A percentile compares a stretch with the other conserved stretches of the same genome.
Conservation (phyloP, 2,329 filamentous ascomycete species). For the Fusarium sp. region DNA sequence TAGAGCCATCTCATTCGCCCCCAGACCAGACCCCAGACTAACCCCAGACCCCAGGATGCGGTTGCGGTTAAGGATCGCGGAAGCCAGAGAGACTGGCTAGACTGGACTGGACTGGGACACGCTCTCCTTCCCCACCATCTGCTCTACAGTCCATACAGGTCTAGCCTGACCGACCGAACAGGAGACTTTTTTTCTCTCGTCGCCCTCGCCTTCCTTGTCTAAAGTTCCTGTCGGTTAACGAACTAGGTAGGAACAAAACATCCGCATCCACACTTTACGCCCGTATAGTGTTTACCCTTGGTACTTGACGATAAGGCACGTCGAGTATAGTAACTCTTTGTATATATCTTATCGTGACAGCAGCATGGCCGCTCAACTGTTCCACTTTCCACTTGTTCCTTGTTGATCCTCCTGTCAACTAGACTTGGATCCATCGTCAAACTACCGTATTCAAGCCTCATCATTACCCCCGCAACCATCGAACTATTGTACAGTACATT, state of each 20-base stretch:
- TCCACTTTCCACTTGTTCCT: constrained; percentile 3
- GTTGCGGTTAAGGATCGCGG: constrained; percentile 11
- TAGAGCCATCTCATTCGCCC: constrained; percentile 29
- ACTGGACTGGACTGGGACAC: neutral
- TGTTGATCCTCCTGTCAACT: constrained; percentile 5
- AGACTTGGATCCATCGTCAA: constrained; percentile 10
- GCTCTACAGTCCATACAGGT: neutral
- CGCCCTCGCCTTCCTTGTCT: neutral
- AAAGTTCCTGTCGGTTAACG: constrained; percentile 4
- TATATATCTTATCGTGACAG: constrained; percentile 22
- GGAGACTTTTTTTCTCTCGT: neutral
- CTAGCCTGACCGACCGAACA: neutral
- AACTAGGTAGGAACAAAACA: constrained; percentile 1
- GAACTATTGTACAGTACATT: neutral
- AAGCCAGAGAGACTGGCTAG: neutral
- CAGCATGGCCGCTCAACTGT: constrained; percentile 20
- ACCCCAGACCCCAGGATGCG: constrained; percentile 35
- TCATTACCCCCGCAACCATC: constrained; percentile 31
- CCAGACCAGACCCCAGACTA: constrained; percentile 28
- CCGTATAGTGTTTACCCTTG: constrained; percentile 6
- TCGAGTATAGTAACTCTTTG: constrained; percentile 8
- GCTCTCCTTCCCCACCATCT: constrained; percentile 31
- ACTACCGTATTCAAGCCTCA: neutral
- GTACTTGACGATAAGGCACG: constrained; percentile 5
- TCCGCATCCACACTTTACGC: constrained; percentile 1